These are phyloP conservation scores for Paragyromitra xinjiangensis DNA, from an alignment of 495 filamentous ascomycete genomes.

Conservation along the genomic window DNA sequence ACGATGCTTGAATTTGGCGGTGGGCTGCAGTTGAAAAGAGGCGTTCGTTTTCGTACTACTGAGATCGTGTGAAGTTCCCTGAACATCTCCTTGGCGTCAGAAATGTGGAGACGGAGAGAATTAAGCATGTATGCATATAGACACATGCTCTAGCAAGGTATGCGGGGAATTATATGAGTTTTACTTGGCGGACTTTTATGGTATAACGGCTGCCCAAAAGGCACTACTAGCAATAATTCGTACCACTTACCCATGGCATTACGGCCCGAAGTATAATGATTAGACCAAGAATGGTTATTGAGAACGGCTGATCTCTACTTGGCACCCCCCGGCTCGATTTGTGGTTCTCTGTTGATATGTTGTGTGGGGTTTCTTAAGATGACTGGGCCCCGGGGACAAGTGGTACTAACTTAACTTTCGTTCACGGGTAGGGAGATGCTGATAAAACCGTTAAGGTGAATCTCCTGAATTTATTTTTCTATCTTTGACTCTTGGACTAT, in stretches of 20 bases:
- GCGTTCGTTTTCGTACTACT: not conserved
- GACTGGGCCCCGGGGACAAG: not conserved
- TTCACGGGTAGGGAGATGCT: conserved; percentile 21
- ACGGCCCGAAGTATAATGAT: conserved; percentile 22
- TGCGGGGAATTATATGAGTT: conserved; percentile 1
- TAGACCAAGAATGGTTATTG: not conserved
- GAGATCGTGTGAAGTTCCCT: not conserved
- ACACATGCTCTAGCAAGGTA: conserved; percentile 4
- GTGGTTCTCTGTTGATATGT: not conserved
- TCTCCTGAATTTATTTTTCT: not conserved
- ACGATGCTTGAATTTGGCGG: not conserved
- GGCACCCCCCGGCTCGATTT: not conserved
- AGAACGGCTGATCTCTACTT: not conserved
- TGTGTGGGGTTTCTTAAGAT: conserved; percentile 12
- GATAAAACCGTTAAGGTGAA: conserved; percentile 36
- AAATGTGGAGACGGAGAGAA: conserved; percentile 1
- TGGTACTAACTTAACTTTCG: not conserved
- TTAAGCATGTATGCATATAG: conserved; percentile 11
- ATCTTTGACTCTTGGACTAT: not conserved
- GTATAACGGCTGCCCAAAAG: not conserved
- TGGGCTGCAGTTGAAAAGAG: not conserved
- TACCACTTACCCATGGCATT: conserved; percentile 26
- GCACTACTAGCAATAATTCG: conserved; percentile 13
- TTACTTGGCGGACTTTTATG: not conserved
- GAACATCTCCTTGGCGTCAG: not conserved